Conservation (phyloP, 148 eudicot species). For the Polygonum aviculare region DNA sequence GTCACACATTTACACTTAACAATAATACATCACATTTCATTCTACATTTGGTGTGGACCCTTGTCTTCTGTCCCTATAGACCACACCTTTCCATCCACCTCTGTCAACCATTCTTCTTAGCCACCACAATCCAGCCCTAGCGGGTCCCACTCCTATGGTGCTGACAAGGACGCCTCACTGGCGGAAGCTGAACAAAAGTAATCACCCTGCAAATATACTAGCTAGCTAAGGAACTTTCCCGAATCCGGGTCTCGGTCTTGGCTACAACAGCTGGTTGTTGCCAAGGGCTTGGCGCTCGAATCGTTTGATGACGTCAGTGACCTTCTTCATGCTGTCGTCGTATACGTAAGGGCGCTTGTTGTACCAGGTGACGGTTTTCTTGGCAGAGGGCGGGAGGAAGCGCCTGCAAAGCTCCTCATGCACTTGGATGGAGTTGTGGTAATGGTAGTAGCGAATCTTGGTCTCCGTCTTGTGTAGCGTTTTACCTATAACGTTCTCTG, state of each 20-base stretch:
- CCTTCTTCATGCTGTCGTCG: conserved; percentile 57
- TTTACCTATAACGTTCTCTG: conserved; percentile 42
- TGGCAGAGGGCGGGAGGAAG: conserved; percentile 38
- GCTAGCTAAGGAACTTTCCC: not conserved
- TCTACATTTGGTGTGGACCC: conserved; percentile 5
- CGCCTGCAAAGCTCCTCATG: conserved; percentile 38
- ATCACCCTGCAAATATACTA: not conserved
- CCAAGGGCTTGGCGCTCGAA: conserved; percentile 44
- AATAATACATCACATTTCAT: not conserved
- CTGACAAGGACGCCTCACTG: not conserved
- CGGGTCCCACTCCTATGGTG: not conserved
- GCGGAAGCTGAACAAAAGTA: not conserved
- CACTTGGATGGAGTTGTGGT: conserved; percentile 44
- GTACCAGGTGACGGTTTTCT: conserved; percentile 16
- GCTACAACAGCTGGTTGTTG: conserved; percentile 13
- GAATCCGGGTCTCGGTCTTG: not conserved
- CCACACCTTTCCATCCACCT: not conserved
- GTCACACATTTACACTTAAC: not conserved
- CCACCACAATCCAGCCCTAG: not conserved
- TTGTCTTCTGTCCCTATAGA: not conserved
- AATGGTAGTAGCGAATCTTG: conserved; percentile 54
- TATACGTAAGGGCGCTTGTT: conserved; percentile 33
- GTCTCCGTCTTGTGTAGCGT: conserved; percentile 34
- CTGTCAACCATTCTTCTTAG: not conserved
- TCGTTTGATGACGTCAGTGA: conserved; percentile 35